Percentiles rank a stretch among this genome's conserved stretches.
Evolutionary conservation across 345 rosid genomes (phyloP).

Genomic region (Iberis pinnata): DNA sequence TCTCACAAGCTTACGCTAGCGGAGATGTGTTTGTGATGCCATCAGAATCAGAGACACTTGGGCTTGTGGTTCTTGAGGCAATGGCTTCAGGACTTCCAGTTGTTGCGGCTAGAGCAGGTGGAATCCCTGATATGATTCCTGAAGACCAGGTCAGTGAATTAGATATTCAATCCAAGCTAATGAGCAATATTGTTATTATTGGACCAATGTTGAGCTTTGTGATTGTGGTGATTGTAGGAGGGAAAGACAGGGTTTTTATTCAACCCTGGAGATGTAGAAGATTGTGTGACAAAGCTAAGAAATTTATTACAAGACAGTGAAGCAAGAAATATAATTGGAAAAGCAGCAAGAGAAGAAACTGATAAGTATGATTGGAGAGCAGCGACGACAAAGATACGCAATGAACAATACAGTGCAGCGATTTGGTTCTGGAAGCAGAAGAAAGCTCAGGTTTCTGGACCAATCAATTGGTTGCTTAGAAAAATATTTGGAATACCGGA

Average conservation of each 20-base stretch:
- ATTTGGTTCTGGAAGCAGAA: constrained; percentile 96
- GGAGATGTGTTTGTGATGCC: constrained; percentile 97
- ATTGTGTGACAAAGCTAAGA: constrained; percentile 66
- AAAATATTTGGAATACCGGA: constrained; percentile 58
- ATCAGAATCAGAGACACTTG: constrained; percentile 94
- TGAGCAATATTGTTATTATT: background rate
- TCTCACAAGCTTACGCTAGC: constrained; percentile 94
- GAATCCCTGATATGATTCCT: constrained; percentile 92
- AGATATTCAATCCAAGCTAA: no score
- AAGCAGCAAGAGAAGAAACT: constrained; percentile 79
- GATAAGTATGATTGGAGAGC: constrained; percentile 96
- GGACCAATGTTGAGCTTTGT: constrained; percentile 5
- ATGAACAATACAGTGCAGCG: constrained; percentile 87
- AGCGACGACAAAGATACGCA: constrained; percentile 76
- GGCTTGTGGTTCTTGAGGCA: constrained; percentile 90
- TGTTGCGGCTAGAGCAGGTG: constrained; percentile 90
- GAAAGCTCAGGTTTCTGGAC: constrained; percentile 65
- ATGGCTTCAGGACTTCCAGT: constrained; percentile 95
- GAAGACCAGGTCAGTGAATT: constrained; percentile 61
- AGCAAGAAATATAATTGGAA: constrained; percentile 64
- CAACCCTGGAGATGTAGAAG: constrained; percentile 76
- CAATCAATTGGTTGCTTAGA: constrained; percentile 63
- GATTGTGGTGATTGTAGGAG: constrained; percentile 30
- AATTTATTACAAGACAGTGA: constrained; percentile 44
- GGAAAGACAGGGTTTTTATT: constrained; percentile 78